These are phyloP conservation scores for Penicillium sp. DNA, from an alignment of 2,329 filamentous ascomycete genomes.

Conservation along the genomic window DNA sequence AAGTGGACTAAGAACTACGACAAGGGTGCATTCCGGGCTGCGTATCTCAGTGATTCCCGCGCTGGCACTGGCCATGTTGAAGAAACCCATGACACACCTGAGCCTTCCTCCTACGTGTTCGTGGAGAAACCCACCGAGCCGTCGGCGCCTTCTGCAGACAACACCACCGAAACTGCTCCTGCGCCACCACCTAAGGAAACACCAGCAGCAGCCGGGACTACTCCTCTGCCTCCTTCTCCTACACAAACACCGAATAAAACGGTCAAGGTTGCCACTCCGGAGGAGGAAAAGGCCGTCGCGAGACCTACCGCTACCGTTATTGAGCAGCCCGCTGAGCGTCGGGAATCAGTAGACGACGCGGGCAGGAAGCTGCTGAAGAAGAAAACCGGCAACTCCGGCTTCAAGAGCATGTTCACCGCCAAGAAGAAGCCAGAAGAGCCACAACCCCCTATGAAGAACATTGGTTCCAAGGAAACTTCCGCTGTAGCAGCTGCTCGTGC, in stretches of 20 bases:
- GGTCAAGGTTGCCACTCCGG: slow-evolving; percentile 10
- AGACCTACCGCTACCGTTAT: slow-evolving; percentile 20
- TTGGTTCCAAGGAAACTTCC: slow-evolving; percentile 30
- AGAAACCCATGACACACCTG: slow-evolving; percentile 38
- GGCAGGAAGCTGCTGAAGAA: slow-evolving; percentile 46
- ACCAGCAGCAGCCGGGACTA: slow-evolving; percentile 12
- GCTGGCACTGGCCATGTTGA: slow-evolving; percentile 64
- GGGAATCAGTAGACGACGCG: slow-evolving; percentile 34
- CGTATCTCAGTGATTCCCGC: slow-evolving; percentile 73
- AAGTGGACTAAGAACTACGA: slow-evolving; percentile 97
- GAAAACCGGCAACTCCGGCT: slow-evolving; percentile 40
- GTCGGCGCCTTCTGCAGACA: slow-evolving; percentile 23
- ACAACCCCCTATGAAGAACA: slow-evolving; percentile 33
- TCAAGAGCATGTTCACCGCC: slow-evolving; percentile 45
- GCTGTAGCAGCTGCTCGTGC: slow-evolving; percentile 44
- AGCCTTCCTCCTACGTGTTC: slow-evolving; percentile 15
- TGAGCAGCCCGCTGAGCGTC: slow-evolving; percentile 28
- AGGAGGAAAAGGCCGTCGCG: slow-evolving; percentile 20
- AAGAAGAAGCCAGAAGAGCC: slow-evolving; percentile 39
- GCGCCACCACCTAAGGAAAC: slow-evolving; percentile 34
- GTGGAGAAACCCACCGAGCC: slow-evolving; percentile 36
- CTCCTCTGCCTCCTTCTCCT: slow-evolving; percentile 27
- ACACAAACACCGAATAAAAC: slow-evolving; percentile 24
- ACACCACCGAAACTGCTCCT: slow-evolving; percentile 29
- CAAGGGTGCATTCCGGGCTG: slow-evolving; percentile 76